phyloP scores from a whole-genome alignment of 495 filamentous ascomycete genomes.

The Bacidia rubella region DNA sequence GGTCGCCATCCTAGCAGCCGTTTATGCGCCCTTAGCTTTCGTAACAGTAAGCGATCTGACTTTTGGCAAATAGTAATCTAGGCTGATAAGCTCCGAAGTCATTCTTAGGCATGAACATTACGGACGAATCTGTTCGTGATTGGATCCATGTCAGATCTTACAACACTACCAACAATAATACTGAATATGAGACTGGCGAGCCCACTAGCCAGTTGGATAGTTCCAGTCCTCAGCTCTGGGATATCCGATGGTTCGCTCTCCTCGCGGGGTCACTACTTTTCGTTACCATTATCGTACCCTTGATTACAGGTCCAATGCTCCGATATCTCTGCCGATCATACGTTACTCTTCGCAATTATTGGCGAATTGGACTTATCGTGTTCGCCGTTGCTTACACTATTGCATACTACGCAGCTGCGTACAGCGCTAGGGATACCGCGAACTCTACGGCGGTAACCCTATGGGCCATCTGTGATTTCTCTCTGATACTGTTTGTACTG shows the following conservation, averaged over 20 bases:
- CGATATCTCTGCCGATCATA: slow-evolving; percentile 6
- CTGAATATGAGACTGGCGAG: neutral
- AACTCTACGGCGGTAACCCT: neutral
- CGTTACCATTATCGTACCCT: slow-evolving; percentile 11
- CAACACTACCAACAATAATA: neutral
- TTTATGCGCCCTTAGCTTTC: slow-evolving; percentile 12
- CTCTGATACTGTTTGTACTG: neutral
- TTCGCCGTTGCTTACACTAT: neutral
- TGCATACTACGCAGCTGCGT: neutral
- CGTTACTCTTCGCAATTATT: slow-evolving; percentile 3
- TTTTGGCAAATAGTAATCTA: no score
- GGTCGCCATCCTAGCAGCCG: slow-evolving; percentile 8
- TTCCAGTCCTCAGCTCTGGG: slow-evolving; percentile 7
- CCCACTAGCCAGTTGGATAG: neutral
- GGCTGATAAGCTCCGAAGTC: no score
- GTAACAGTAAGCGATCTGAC: no score
- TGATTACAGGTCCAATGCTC: slow-evolving; percentile 6
- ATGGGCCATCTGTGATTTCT: neutral
- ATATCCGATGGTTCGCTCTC: slow-evolving; percentile 8
- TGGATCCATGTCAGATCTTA: neutral
- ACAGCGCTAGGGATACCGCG: neutral
- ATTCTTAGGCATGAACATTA: slow-evolving; percentile 14
- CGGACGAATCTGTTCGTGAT: neutral
- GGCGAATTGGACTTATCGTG: slow-evolving; percentile 1
- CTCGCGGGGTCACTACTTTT: slow-evolving; percentile 7